Evolutionary conservation across 108 stramenopile genomes (phyloP).

Genomic region (Skeletonema costatum): DNA sequence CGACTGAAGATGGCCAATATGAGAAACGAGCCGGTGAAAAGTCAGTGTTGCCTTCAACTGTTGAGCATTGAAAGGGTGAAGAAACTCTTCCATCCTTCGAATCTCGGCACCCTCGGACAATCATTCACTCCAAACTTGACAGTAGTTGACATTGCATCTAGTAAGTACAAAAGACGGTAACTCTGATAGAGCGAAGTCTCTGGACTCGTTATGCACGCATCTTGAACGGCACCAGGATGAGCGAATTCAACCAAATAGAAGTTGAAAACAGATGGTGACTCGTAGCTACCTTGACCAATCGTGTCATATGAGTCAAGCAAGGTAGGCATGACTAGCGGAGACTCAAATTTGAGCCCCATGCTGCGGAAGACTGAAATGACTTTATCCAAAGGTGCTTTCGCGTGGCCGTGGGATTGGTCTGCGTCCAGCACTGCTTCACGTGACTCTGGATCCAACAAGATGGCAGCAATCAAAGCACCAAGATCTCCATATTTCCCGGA

Average conservation of each 20-base stretch:
- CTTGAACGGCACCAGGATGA: conserved; percentile 22
- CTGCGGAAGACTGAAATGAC: conserved; percentile 2
- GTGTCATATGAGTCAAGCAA: conserved; percentile 12
- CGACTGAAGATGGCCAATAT: conserved; percentile 20
- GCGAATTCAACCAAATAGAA: conserved; percentile 65
- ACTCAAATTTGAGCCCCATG: conserved; percentile 2
- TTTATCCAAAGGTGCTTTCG: conserved; percentile 31
- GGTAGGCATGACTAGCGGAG: neutral
- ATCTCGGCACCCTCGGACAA: conserved; percentile 14
- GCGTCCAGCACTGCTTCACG: conserved; percentile 24
- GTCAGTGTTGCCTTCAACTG: conserved; percentile 21
- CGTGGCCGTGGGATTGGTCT: conserved; percentile 30
- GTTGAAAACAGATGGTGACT: conserved; percentile 61
- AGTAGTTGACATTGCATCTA: conserved; percentile 29
- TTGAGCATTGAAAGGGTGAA: conserved; percentile 3
- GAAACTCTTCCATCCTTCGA: conserved; percentile 10
- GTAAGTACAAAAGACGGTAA: conserved; percentile 7
- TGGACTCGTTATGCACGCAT: conserved; percentile 35
- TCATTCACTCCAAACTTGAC: conserved; percentile 40
- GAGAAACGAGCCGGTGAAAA: conserved; percentile 8
- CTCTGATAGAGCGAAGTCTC: conserved; percentile 36
- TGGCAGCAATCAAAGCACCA: conserved; percentile 47
- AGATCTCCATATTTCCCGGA: conserved; percentile 47
- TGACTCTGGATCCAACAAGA: conserved; percentile 49
- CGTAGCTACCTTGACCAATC: conserved; percentile 49